phyloP scores from a whole-genome alignment of 345 rosid genomes.

The Eucalyptus viminalis region DNA sequence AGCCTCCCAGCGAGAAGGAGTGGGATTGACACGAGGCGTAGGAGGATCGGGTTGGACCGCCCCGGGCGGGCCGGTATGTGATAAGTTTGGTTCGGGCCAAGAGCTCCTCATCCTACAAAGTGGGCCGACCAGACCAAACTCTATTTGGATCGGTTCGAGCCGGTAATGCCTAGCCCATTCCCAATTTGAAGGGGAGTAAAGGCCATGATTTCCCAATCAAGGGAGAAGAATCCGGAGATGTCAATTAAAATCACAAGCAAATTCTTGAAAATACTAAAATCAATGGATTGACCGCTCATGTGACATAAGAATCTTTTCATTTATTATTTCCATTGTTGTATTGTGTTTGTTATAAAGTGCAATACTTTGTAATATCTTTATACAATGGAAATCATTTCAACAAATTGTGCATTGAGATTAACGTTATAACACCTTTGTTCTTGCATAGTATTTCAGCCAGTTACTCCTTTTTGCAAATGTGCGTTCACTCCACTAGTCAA shows the following conservation, averaged over 20 bases:
- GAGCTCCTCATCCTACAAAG: background rate
- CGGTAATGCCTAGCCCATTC: background rate
- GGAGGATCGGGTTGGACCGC: background rate
- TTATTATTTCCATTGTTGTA: background rate
- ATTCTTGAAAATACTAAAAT: no score
- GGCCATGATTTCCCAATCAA: background rate
- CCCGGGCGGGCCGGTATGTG: background rate
- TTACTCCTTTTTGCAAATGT: background rate
- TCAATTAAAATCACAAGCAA: background rate
- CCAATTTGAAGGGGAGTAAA: background rate
- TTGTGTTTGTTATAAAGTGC: background rate
- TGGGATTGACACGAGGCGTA: background rate
- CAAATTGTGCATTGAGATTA: background rate
- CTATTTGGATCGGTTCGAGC: background rate
- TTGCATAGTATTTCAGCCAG: rapidly evolving
- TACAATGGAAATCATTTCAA: no score
- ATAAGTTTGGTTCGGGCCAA: background rate
- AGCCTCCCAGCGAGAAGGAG: background rate
- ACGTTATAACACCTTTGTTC: no score
- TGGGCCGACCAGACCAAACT: background rate
- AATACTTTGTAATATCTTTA: no score
- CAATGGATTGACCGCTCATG: background rate
- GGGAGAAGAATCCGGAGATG: background rate
- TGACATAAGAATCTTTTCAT: no score
- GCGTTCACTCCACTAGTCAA: background rate